Conservation (phyloP, 2,329 filamentous ascomycete species). For the Phoma sp. region DNA sequence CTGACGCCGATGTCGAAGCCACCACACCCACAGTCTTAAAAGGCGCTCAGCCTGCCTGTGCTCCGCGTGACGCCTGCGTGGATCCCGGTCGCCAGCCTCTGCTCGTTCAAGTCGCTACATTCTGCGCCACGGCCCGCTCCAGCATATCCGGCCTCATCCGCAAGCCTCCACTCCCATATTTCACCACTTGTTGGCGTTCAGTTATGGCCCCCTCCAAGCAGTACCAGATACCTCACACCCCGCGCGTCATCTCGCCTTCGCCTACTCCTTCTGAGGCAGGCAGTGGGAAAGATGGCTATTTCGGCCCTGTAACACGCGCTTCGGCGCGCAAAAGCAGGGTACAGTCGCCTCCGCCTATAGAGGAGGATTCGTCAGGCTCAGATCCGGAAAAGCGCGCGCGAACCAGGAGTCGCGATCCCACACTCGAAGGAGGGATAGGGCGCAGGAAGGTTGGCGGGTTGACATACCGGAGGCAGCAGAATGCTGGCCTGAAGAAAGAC, state of each 20-base stretch:
- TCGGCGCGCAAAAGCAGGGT: conserved; percentile 68
- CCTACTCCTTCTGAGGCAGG: conserved; percentile 60
- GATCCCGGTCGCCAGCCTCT: conserved; percentile 16
- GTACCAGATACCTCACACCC: conserved; percentile 73
- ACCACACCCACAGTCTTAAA: conserved; percentile 22
- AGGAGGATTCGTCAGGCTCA: conserved; percentile 65
- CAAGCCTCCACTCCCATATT: conserved; percentile 65
- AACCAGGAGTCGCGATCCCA: conserved; percentile 74
- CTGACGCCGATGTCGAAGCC: conserved; percentile 35
- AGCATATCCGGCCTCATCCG: conserved; percentile 64
- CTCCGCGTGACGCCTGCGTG: conserved; percentile 24
- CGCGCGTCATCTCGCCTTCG: conserved; percentile 88
- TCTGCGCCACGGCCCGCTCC: conserved; percentile 33
- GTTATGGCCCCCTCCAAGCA: conserved; percentile 56
- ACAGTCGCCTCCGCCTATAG: conserved; percentile 65
- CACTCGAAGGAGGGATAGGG: conserved; percentile 46
- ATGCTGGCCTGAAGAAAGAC: conserved; percentile 45
- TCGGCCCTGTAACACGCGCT: conserved; percentile 78
- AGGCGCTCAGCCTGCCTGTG: conserved; percentile 23
- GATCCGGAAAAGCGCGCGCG: conserved; percentile 66
- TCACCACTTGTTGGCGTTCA: conserved; percentile 50
- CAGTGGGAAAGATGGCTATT: conserved; percentile 66
- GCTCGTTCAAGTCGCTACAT: conserved; percentile 33
- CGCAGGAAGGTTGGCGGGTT: conserved; percentile 59
- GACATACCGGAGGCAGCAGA: conserved; percentile 55